Percentiles rank a stretch among this genome's conserved stretches.
These are phyloP conservation scores for Trichoderma polysporum DNA, from an alignment of 2,329 filamentous ascomycete species.

Conservation along the genomic window DNA sequence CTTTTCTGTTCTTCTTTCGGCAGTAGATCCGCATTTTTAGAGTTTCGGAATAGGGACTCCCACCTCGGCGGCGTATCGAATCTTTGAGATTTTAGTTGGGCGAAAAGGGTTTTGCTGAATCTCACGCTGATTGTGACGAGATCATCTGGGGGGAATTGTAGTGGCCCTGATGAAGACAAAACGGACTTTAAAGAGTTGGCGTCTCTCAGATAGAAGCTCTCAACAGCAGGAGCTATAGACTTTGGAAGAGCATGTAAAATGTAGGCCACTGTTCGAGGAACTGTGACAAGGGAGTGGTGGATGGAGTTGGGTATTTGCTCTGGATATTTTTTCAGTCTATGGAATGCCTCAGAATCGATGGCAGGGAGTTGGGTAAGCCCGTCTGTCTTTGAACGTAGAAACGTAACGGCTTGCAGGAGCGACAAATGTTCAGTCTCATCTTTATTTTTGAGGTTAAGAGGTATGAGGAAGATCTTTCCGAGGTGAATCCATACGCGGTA, in stretches of 20 bases:
- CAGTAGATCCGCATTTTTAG: constrained; percentile 23
- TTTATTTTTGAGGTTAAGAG: constrained; percentile 41
- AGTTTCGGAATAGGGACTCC: constrained; percentile 37
- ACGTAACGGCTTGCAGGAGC: constrained; percentile 62
- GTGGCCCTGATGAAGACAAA: constrained; percentile 50
- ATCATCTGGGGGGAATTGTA: constrained; percentile 73
- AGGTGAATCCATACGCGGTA: constrained; percentile 88
- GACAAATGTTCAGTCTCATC: constrained; percentile 44
- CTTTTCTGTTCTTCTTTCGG: constrained; percentile 23
- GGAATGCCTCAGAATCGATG: constrained; percentile 87
- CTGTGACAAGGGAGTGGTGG: constrained; percentile 70
- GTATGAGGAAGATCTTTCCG: constrained; percentile 73
- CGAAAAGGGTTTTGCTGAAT: constrained; percentile 88
- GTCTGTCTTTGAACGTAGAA: constrained; percentile 56
- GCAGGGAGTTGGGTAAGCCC: constrained; percentile 68
- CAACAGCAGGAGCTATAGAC: constrained; percentile 78
- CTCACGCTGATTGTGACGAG: constrained; percentile 75
- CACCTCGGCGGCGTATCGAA: constrained; percentile 65
- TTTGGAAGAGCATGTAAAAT: constrained; percentile 73
- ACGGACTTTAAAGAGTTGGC: constrained; percentile 71
- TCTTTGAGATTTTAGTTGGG: constrained; percentile 83
- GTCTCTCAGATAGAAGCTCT: constrained; percentile 90
- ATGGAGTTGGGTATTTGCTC: constrained; percentile 68
- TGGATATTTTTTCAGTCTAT: constrained; percentile 82
- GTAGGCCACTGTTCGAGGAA: constrained; percentile 80